phyloP scores from a whole-genome alignment of 2,329 filamentous ascomycete genomes.

The Aureobasidium sp. region DNA sequence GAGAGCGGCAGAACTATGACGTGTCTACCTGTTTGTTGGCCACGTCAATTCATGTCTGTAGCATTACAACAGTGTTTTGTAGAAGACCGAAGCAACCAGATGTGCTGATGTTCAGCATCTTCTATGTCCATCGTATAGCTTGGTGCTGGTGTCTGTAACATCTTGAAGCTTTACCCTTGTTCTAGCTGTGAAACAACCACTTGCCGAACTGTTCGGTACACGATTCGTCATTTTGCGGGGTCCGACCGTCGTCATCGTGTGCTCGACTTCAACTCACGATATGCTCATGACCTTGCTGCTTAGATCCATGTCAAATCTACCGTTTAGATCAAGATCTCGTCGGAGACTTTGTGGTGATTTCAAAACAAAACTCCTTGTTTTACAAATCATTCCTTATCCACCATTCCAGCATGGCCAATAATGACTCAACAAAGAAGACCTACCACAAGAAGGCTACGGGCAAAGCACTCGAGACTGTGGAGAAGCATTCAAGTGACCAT shows the following conservation, averaged over 20 bases:
- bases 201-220: neutral
- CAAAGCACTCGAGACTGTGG: constrained; percentile 58
- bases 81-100: neutral
- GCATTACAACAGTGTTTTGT: neutral
- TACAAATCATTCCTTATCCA: neutral
- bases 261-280: neutral
- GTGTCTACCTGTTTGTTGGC: neutral
- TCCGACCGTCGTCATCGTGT: neutral
- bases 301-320: neutral
- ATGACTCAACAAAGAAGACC: constrained; percentile 51
- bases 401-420: constrained; percentile 29
- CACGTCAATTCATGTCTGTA: neutral
- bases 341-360: neutral
- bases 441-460: constrained; percentile 67
- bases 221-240: constrained; percentile 8
- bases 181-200: neutral
- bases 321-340: neutral
- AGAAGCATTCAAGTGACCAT: constrained; percentile 60
- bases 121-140: neutral
- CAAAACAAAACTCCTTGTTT: neutral
- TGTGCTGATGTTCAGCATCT: neutral
- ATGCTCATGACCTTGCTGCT: neutral
- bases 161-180: neutral
- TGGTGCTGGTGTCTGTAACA: neutral
- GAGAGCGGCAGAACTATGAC: neutral